Conservation (phyloP, 2,329 filamentous ascomycete genomes). For the Aureobasidium zeae region DNA sequence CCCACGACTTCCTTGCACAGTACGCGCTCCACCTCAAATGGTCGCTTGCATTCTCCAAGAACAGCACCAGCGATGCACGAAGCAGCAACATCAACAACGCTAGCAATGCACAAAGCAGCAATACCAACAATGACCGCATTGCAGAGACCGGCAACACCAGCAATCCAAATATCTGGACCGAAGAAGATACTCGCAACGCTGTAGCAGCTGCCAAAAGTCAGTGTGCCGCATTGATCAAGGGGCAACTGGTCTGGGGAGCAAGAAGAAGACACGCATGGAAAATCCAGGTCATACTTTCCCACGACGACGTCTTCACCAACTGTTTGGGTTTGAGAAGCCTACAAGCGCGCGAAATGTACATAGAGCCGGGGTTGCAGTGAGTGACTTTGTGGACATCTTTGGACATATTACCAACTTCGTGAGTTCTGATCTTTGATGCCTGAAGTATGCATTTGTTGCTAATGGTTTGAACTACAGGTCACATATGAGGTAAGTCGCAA, state of each 20-base stretch:
- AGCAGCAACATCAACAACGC: background rate
- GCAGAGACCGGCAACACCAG: no score
- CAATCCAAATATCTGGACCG: no score
- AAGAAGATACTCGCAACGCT: no score
- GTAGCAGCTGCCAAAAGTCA: background rate
- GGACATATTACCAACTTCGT: no score
- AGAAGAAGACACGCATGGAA: constrained; percentile 1
- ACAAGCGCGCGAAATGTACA: no score
- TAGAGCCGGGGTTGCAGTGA: no score
- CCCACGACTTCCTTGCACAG: background rate
- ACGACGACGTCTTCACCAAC: constrained; percentile 3
- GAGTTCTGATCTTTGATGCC: no score
- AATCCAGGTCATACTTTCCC: background rate
- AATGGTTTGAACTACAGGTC: no score
- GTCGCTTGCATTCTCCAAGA: background rate
- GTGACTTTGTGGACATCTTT: no score
- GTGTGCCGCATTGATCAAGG: background rate
- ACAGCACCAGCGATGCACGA: background rate
- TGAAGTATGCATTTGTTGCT: no score
- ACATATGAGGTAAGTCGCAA: no score
- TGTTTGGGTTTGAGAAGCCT: constrained; percentile 3
- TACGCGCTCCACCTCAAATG: background rate
- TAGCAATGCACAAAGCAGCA: background rate
- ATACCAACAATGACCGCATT: no score
- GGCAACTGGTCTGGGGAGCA: constrained; percentile 4